phyloP scores from a whole-genome alignment of 441 rosid genomes.

The Euphorbia schlechtendalii region DNA sequence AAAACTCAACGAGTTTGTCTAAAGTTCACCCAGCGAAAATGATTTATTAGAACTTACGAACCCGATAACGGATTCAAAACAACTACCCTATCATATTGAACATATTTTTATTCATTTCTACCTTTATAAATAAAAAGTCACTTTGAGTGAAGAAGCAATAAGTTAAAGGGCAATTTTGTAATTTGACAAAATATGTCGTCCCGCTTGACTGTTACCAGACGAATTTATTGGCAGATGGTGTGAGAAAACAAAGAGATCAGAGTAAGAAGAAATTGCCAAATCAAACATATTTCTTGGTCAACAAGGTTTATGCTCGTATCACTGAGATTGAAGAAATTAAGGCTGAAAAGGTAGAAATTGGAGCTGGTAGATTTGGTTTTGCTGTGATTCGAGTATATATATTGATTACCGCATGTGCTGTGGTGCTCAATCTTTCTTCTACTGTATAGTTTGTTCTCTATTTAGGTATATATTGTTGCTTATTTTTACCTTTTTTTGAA shows the following conservation, averaged over 20 bases:
- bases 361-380: slow-evolving; percentile 1
- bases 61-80: too few relatives aligned
- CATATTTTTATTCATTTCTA: too few relatives aligned
- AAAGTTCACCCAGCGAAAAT: too few relatives aligned
- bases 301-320: slow-evolving; percentile 1
- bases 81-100: too few relatives aligned
- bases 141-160: slow-evolving; percentile 1
- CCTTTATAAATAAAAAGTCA: too few relatives aligned
- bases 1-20: too few relatives aligned
- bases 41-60: too few relatives aligned
- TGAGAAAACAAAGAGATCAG: background rate
- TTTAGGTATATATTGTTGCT: slow-evolving; percentile 7
- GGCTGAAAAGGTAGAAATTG: slow-evolving; percentile 1
- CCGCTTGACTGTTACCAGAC: slow-evolving; percentile 1
- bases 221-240: slow-evolving; percentile 7
- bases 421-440: slow-evolving; percentile 8
- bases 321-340: background rate
- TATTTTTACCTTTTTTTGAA: background rate
- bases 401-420: slow-evolving; percentile 6
- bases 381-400: slow-evolving; percentile 2
- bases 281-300: background rate
- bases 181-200: background rate
- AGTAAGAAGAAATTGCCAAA: background rate
- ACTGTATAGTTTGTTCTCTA: background rate
- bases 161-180: background rate